Conservation (phyloP, 371 early-diverging fungal species). For the Funneliformis caledonium region DNA sequence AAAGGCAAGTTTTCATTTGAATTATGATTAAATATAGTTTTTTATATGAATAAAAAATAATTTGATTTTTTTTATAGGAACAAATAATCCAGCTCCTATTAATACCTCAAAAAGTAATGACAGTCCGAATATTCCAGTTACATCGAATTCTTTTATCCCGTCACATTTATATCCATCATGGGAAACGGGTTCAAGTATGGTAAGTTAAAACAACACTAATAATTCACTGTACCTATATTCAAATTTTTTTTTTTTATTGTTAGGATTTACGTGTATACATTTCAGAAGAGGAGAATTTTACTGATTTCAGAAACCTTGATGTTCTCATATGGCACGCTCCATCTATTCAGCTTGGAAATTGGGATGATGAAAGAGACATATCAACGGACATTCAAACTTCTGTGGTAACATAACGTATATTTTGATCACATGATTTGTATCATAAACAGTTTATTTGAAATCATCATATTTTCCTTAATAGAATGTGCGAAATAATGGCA, state of each 20-base stretch:
- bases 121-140: not conserved
- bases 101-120: not conserved
- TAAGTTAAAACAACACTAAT: not conserved
- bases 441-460: not conserved
- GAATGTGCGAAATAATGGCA: constrained; percentile 79
- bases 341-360: constrained; percentile 63
- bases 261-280: constrained; percentile 61
- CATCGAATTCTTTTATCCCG: too few species aligned
- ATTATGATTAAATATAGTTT: not conserved
- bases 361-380: constrained; percentile 55
- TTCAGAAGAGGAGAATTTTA: constrained; percentile 60
- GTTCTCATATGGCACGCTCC: constrained; percentile 62
- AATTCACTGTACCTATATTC: not conserved
- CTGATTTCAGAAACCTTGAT: constrained; percentile 50
- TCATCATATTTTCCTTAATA: constrained; percentile 39
- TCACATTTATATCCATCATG: not conserved
- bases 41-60: not conserved
- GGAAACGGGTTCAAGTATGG: constrained; percentile 13
- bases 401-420: constrained; percentile 42
- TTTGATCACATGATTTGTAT: not conserved
- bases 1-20: constrained; percentile 9
- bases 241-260: not conserved
- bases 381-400: constrained; percentile 55
- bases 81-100: not conserved
- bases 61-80: not conserved